Evolutionary conservation across 2,329 filamentous ascomycete species (phyloP).

Genomic region (Pseudogymnoascus sp.): DNA sequence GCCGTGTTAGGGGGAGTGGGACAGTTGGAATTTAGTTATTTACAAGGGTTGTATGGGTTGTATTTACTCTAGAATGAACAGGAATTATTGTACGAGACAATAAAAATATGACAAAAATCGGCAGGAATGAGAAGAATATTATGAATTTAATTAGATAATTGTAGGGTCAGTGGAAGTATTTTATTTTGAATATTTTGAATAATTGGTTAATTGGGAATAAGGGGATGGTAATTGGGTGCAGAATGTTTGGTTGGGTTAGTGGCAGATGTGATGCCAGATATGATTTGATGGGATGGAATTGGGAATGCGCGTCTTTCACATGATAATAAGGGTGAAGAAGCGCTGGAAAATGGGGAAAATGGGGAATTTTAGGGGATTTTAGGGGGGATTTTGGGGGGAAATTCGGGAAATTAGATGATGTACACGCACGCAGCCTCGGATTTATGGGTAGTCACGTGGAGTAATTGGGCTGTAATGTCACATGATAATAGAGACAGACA

Average conservation of each 20-base stretch:
- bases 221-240: not conserved
- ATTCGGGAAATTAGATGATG: not conserved
- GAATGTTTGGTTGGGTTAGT: too few relatives aligned
- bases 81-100: not conserved
- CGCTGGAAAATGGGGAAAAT: not conserved
- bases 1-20: not conserved
- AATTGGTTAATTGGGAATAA: not conserved
- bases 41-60: not conserved
- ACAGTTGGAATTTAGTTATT: not conserved
- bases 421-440: not conserved
- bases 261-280: slow-evolving; percentile 4
- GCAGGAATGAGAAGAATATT: not conserved
- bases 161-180: not conserved
- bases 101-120: not conserved
- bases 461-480: not conserved
- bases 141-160: not conserved
- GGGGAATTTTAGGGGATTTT: not conserved
- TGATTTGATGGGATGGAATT: not conserved
- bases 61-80: not conserved
- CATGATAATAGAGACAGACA: not conserved
- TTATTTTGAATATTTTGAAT: not conserved
- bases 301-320: not conserved
- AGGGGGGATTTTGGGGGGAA: too few relatives aligned
- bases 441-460: not conserved
- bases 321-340: not conserved